Evolutionary conservation across 2,329 filamentous ascomycete species (phyloP), one percentile per base, ranked within the genome.

Genomic region (Podosphaera xanthii): DNA sequence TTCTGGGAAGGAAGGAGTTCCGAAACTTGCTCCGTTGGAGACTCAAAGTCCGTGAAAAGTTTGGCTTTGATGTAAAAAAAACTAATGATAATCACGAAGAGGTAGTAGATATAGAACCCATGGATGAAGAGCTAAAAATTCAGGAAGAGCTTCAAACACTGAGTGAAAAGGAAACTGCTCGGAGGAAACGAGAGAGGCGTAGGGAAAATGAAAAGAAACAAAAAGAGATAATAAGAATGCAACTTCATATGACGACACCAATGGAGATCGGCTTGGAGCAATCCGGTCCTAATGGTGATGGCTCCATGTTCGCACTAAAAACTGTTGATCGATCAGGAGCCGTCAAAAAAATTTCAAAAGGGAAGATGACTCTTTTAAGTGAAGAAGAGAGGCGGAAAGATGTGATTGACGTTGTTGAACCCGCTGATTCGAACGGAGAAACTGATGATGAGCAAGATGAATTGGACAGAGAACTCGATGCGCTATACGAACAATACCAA

Each of bases 191-290:
- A 65, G 86, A 94, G 67, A 81, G 84, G 64, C 79, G 90, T 63
- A 86, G 79, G 66, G 89, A 94, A 61, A 98, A 98, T 64, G 92
- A 98, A 71, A 82, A 82, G 70, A 97, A 94, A 72, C 87, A 92
- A 65, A 92, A 87, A 65, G 92, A 97, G 64, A 88, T 97, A 61
- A 77, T 94, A n/a, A 83, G 92, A 40, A 85, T 98, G 84, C 92
- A 98, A 71, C 82, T 98, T 75, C 84, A 96, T 73, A 98, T 98
- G 92, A 84, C 84, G 1, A 86, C 89, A 0, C 92, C 92, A 6
- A 92, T 88, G 76, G 92, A 98, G 63, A 95, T 98, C 63, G 92
- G 92, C 67, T 80, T 94, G 73, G 92, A 95, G 69, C 88, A 92
- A 71, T 73, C 79, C 33, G 87, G 87, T 0, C 86, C 87, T 0